Conservation (phyloP, 768 basidiomycete genomes). For the Naganishia kalamii region DNA sequence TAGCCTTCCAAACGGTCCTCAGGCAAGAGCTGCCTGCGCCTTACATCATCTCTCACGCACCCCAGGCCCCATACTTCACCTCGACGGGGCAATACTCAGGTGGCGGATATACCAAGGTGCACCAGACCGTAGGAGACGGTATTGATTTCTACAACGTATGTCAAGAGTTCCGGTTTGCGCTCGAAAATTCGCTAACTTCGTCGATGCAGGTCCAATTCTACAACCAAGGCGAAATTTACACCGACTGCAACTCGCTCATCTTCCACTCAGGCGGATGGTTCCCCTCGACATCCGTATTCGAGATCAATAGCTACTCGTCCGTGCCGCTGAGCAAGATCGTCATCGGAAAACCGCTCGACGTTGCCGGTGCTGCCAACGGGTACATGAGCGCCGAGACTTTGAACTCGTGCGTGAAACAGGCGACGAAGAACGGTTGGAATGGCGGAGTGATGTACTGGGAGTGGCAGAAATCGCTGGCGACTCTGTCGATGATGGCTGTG, state of each 20-base stretch:
- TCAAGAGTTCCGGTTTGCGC: not conserved
- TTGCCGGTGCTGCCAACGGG: constrained; percentile 54
- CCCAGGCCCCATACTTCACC: constrained; percentile 45
- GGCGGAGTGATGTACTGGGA: constrained; percentile 48
- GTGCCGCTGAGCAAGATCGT: constrained; percentile 61
- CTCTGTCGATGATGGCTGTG: constrained; percentile 3
- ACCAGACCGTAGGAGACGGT: constrained; percentile 53
- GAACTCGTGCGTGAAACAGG: constrained; percentile 58
- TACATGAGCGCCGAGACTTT: constrained; percentile 59
- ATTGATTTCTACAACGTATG: constrained; percentile 60
- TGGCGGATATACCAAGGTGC: constrained; percentile 58
- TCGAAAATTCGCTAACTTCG: not conserved
- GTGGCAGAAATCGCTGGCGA: constrained; percentile 26
- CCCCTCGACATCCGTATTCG: constrained; percentile 60
- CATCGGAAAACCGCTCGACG: constrained; percentile 64
- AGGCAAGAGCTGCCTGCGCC: constrained; percentile 33
- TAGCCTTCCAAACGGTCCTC: constrained; percentile 40
- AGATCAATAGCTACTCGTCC: constrained; percentile 56
- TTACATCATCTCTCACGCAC: constrained; percentile 44
- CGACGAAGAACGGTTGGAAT: constrained; percentile 60
- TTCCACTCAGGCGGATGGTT: constrained; percentile 57
- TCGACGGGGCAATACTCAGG: constrained; percentile 32
- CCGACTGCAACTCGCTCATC: constrained; percentile 49
- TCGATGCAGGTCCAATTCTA: constrained; percentile 43
- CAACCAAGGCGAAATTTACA: constrained; percentile 43